These are phyloP conservation scores for Limnomonas spitsbergensis DNA, from an alignment of 139 green algal genomes.

Conservation along the genomic window DNA sequence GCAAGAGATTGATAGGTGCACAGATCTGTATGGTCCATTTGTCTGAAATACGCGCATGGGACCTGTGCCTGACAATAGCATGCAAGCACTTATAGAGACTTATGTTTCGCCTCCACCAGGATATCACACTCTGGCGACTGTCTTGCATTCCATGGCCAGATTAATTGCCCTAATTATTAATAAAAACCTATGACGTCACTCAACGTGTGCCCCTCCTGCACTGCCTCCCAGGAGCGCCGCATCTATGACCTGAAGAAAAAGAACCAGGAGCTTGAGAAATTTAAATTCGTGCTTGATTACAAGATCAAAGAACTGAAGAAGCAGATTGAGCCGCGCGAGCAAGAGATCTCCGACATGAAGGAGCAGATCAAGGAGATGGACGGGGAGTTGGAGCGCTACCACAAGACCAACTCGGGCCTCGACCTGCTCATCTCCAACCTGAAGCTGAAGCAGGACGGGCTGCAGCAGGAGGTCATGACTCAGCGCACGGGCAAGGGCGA, in stretches of 20 bases:
- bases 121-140: no score
- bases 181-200: no score
- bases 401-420: conserved; percentile 77
- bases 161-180: no score
- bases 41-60: no score
- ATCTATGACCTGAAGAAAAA: conserved; percentile 95
- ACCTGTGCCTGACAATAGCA: no score
- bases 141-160: no score
- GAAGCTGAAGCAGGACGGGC: conserved; percentile 52
- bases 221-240: conserved; percentile 66
- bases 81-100: no score
- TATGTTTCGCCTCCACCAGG: no score
- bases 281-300: conserved; percentile 95
- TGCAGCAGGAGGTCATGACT: conserved; percentile 33
- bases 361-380: conserved; percentile 84
- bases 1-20: no score
- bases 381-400: conserved; percentile 79
- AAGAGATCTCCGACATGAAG: conserved; percentile 80
- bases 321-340: conserved; percentile 84
- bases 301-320: conserved; percentile 93
- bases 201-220: no score
- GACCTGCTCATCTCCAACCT: conserved; percentile 76
- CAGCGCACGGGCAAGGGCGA: conserved; percentile 38
- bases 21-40: no score
- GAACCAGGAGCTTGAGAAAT: conserved; percentile 94